These are phyloP conservation scores for Claviceps quebecensis DNA, from an alignment of 2,329 filamentous ascomycete genomes.

Conservation along the genomic window DNA sequence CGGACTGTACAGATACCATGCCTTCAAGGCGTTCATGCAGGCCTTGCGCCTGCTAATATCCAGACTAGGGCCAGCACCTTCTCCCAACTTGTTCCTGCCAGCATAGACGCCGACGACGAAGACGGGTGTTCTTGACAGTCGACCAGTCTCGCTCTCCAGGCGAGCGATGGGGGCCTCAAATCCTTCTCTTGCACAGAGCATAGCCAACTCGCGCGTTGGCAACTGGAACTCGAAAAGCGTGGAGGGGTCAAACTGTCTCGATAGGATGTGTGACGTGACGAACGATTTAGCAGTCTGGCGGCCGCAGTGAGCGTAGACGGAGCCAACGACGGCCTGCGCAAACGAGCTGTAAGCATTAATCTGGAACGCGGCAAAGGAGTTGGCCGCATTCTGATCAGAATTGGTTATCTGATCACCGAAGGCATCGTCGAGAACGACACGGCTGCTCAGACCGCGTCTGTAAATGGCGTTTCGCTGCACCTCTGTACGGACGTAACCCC, in stretches of 20 bases:
- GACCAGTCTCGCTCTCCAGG: conserved; percentile 81
- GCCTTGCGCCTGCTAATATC: conserved; percentile 67
- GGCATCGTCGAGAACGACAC: conserved; percentile 69
- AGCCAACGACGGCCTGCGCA: conserved; percentile 70
- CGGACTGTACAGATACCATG: conserved; percentile 94
- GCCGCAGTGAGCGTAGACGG: conserved; percentile 75
- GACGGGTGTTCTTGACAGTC: conserved; percentile 71
- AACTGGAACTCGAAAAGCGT: conserved; percentile 71
- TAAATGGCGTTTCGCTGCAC: conserved; percentile 28
- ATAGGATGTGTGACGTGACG: conserved; percentile 70
- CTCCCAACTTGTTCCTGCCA: conserved; percentile 79
- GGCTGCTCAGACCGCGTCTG: conserved; percentile 58
- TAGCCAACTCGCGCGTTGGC: conserved; percentile 69
- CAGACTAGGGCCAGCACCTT: conserved; percentile 69
- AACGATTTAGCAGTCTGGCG: conserved; percentile 67
- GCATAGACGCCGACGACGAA: conserved; percentile 91
- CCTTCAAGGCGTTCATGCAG: conserved; percentile 72
- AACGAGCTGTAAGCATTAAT: conserved; percentile 60
- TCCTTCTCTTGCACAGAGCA: conserved; percentile 74
- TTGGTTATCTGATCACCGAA: conserved; percentile 51
- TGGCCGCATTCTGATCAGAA: conserved; percentile 10
- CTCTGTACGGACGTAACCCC: conserved; percentile 40
- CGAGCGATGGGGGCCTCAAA: conserved; percentile 80
- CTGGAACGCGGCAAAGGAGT: conserved; percentile 42
- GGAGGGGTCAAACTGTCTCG: conserved; percentile 61